These are phyloP conservation scores for Trichoderma endophyticum DNA, from an alignment of 2,329 filamentous ascomycete species.

Conservation along the genomic window DNA sequence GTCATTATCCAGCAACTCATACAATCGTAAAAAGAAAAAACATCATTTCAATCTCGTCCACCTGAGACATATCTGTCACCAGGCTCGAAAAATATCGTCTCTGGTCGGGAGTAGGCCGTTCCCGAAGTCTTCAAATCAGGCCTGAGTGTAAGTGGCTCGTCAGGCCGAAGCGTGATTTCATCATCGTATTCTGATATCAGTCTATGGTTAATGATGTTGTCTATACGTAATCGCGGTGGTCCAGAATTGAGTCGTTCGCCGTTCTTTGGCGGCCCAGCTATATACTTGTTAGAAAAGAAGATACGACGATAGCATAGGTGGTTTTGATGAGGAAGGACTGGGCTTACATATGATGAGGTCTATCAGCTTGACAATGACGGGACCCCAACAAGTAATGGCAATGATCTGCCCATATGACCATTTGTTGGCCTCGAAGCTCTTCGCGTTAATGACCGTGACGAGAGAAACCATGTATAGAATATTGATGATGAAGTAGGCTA, in stretches of 20 bases:
- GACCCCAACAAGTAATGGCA: conserved; percentile 39
- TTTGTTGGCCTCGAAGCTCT: conserved; percentile 35
- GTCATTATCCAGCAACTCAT: conserved; percentile 7
- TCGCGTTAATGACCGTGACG: conserved; percentile 34
- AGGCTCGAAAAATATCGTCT: conserved; percentile 5
- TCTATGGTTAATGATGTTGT: conserved; percentile 38
- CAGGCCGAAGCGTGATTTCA: background rate
- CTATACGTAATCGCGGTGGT: conserved; percentile 37
- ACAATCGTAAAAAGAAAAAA: background rate
- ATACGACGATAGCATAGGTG: too few species aligned
- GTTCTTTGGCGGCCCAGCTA: conserved; percentile 39
- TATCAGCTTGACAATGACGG: conserved; percentile 40
- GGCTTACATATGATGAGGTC: conserved; percentile 37
- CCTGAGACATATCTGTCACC: conserved; percentile 3
- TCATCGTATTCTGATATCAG: conserved; percentile 15
- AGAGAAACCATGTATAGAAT: conserved; percentile 39
- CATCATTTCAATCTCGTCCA: background rate
- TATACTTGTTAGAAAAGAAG: conserved; percentile 22
- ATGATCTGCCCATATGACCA: conserved; percentile 41
- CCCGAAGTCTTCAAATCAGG: background rate
- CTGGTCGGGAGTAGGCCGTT: background rate
- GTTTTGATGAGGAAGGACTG: background rate
- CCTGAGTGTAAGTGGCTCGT: background rate
- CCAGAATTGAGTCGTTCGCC: conserved; percentile 36
- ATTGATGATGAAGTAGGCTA: conserved; percentile 37